A percentile compares a stretch with the other conserved stretches of the same genome.
Conservation (phyloP, 495 filamentous ascomycete species). For the Niebla homalea region DNA sequence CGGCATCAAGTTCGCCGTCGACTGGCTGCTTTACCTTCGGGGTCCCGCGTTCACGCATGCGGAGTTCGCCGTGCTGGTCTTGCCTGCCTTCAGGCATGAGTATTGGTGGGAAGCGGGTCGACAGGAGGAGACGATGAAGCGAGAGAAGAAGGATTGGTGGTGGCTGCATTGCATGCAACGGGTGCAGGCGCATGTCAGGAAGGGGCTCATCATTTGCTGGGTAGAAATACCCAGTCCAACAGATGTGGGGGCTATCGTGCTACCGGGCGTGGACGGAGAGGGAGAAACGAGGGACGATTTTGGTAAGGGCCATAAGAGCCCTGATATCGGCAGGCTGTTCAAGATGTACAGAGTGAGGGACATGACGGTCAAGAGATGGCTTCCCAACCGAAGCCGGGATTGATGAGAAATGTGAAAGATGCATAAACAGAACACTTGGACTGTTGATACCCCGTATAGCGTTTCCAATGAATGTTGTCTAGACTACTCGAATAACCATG, state of each 20-base stretch:
- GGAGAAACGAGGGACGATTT: neutral
- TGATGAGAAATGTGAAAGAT: conserved; percentile 18
- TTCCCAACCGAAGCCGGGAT: conserved; percentile 64
- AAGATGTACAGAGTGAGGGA: conserved; percentile 69
- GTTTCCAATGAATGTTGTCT: too few species aligned
- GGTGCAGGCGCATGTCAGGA: conserved; percentile 78
- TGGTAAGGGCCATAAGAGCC: conserved; percentile 20
- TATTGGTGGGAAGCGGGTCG: conserved; percentile 53
- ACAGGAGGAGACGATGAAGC: conserved; percentile 31
- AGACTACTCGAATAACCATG: too few species aligned
- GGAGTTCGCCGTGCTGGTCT: conserved; percentile 72
- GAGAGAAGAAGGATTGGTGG: conserved; percentile 57
- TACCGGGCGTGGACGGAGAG: neutral
- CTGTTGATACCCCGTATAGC: neutral
- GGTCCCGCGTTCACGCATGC: conserved; percentile 90
- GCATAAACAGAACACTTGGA: neutral
- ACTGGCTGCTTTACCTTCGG: conserved; percentile 88
- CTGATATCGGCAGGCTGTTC: conserved; percentile 43
- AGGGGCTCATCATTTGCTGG: conserved; percentile 76
- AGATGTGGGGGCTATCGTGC: conserved; percentile 8
- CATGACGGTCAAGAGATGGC: conserved; percentile 67
- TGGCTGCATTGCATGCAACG: conserved; percentile 88
- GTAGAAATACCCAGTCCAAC: conserved; percentile 76
- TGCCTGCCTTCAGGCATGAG: conserved; percentile 66
- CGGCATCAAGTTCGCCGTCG: conserved; percentile 88